Evolutionary conservation across 352 stramenopile species (phyloP).

Genomic region (Albugo laibachii): DNA sequence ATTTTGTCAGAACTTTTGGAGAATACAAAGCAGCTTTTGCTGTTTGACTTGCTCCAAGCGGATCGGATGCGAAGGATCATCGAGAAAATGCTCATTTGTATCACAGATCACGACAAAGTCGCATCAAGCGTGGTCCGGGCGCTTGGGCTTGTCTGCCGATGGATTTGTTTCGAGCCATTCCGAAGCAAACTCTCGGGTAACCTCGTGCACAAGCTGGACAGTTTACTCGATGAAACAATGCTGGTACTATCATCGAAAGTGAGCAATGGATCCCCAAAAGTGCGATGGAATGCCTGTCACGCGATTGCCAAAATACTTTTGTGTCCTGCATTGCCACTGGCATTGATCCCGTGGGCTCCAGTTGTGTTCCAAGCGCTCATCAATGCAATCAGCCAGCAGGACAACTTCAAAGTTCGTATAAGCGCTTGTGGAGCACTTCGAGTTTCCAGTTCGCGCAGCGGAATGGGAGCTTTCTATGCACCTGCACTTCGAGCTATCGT

Average conservation of each 20-base stretch:
- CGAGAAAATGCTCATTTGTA: conserved; percentile 66
- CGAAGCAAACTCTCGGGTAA: conserved; percentile 1
- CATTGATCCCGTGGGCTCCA: conserved; percentile 54
- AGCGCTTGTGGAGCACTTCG: conserved; percentile 58
- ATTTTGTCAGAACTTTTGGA: conserved; percentile 4
- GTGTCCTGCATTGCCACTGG: conserved; percentile 51
- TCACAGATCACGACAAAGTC: conserved; percentile 80
- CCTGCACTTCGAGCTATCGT: conserved; percentile 34
- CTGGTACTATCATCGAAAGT: conserved; percentile 45
- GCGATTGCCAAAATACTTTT: conserved; percentile 74
- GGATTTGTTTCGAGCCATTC: conserved; percentile 42
- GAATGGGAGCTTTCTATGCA: conserved; percentile 57
- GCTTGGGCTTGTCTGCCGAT: conserved; percentile 57
- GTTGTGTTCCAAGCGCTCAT: conserved; percentile 56
- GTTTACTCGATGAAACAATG: conserved; percentile 52
- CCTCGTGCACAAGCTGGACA: conserved; percentile 17
- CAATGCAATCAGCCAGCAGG: conserved; percentile 58
- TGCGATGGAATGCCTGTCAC: conserved; percentile 75
- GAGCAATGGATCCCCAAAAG: conserved; percentile 59
- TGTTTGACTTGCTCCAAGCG: conserved; percentile 47
- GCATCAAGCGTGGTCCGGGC: conserved; percentile 66
- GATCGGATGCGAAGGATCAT: conserved; percentile 44
- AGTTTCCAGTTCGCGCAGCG: conserved; percentile 36
- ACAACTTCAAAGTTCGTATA: conserved; percentile 82
- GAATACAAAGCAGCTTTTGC: conserved; percentile 9